Evolutionary conservation across 2,329 filamentous ascomycete genomes (phyloP), one percentile per base, ranked within the genome.

Genomic region (Emericellopsis atlantica): DNA sequence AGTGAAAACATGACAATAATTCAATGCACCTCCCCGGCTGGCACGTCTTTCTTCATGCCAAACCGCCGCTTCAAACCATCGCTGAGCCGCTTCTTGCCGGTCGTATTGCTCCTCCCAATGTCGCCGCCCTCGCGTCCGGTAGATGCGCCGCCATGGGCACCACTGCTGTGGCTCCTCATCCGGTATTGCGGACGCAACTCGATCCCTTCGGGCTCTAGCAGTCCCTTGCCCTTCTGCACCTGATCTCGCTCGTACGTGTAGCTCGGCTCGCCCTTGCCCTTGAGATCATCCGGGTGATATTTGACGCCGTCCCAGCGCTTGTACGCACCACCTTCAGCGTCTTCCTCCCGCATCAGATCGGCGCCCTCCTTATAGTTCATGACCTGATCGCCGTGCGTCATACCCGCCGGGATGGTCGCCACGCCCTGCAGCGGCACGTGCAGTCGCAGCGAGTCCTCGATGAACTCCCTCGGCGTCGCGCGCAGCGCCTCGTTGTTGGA

Each of bases 331-430:
- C 84, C 84, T 1, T 64, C 55, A 4, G 76, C 74, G 45, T 82
- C 76, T 1, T 64, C 61, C 51, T 90, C 85, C 39, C 81, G 71
- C 81, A 89, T 88, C 55, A 95, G 67, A 53, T 95, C 87, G 2
- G 81, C 72, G n/a, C 88, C 88, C 53, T 95, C 88, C 51, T 86
- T 69, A 52, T 95, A 95, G 23, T 79, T 49, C 67, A 93, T 85
- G 10, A 72, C 64, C 40, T 77, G 71, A 3, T 89, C 89, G 42
- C 75, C 69, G 15, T 72, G 61, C 55, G 93, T 88, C 1, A 62
- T 61, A 18, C 89, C 88, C 0, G 83, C 78, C 2, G 89, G 84
- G n/a, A 92, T 74, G 15, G 66, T 66, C 1, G 88, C 84, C 0
- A 80, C 81, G 4, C 88, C 89, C 53, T 93, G 84, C 0, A 95